Evolutionary conservation across 1,139 yeast genomes (phyloP).

Genomic region (Hyphopichia buzzinii): DNA sequence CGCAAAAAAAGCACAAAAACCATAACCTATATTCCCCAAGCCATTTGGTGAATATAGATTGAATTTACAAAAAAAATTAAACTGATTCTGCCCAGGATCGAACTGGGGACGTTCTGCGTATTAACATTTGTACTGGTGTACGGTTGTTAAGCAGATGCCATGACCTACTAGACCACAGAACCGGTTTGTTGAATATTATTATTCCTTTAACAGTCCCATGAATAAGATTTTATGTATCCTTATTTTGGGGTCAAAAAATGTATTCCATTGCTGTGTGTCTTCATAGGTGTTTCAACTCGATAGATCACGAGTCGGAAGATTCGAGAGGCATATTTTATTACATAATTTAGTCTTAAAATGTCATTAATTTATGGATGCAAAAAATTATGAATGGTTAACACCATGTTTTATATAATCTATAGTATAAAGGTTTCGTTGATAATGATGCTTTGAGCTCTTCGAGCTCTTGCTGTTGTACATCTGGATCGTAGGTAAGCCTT

Average conservation of each 20-base stretch:
- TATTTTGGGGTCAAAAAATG: too few species aligned
- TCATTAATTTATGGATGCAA: neutral
- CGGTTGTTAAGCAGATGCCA: slow-evolving; percentile 98
- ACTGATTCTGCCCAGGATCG: slow-evolving; percentile 99
- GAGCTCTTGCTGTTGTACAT: slow-evolving; percentile 26
- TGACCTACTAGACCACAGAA: slow-evolving; percentile 95
- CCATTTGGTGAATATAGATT: too few species aligned
- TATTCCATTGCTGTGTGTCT: too few species aligned
- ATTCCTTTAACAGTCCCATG: neutral
- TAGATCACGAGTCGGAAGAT: too few species aligned
- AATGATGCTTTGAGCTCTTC: slow-evolving; percentile 26
- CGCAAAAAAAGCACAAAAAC: neutral
- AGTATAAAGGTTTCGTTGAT: slow-evolving; percentile 21
- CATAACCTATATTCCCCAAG: too few species aligned
- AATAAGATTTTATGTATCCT: too few species aligned
- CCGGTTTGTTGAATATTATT: slow-evolving; percentile 18
- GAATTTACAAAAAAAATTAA: too few species aligned
- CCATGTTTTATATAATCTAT: slow-evolving; percentile 20
- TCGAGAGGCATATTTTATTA: too few species aligned
- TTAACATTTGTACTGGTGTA: slow-evolving; percentile 52
- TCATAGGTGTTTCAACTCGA: too few species aligned
- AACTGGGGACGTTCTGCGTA: slow-evolving; percentile 99
- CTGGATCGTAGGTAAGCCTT: slow-evolving; percentile 30
- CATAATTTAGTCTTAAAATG: too few species aligned
- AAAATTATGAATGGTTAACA: slow-evolving; percentile 12